Percentiles rank a stretch among this genome's conserved stretches.
Conservation (phyloP, 257 asterid species). For the Asclepias syriaca region DNA sequence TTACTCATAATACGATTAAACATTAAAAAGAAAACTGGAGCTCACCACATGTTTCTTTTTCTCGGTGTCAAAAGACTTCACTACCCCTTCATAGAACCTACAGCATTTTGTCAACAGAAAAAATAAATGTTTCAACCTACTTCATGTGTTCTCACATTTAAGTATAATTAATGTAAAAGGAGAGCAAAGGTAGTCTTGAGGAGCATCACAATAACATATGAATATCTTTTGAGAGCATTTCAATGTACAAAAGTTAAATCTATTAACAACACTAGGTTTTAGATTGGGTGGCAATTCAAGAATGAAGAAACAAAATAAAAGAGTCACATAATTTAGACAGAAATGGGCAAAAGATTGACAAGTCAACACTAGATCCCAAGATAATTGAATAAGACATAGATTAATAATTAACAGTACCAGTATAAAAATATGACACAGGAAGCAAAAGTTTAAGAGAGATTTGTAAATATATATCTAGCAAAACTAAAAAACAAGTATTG, state of each 20-base stretch:
- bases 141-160: not conserved
- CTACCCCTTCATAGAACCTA: slow-evolving; percentile 87
- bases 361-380: not conserved
- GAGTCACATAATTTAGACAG: not conserved
- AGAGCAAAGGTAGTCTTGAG: not conserved
- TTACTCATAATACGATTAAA: slow-evolving; percentile 2
- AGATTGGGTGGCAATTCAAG: not conserved
- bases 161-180: not conserved
- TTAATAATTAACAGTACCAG: not conserved
- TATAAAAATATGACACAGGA: not conserved
- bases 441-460: not conserved
- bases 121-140: not conserved
- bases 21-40: slow-evolving; percentile 19
- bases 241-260: not conserved
- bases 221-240: not conserved
- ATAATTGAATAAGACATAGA: not conserved
- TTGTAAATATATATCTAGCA: too few relatives aligned
- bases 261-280: not conserved
- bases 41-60: slow-evolving; percentile 90
- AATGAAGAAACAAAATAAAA: not conserved
- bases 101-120: slow-evolving; percentile 5
- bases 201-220: not conserved
- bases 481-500: too few relatives aligned
- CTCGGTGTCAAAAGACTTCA: slow-evolving; percentile 78
- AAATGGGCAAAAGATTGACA: not conserved